phyloP scores from a whole-genome alignment of 306 rosid genomes.

The Cicer arietinum region DNA sequence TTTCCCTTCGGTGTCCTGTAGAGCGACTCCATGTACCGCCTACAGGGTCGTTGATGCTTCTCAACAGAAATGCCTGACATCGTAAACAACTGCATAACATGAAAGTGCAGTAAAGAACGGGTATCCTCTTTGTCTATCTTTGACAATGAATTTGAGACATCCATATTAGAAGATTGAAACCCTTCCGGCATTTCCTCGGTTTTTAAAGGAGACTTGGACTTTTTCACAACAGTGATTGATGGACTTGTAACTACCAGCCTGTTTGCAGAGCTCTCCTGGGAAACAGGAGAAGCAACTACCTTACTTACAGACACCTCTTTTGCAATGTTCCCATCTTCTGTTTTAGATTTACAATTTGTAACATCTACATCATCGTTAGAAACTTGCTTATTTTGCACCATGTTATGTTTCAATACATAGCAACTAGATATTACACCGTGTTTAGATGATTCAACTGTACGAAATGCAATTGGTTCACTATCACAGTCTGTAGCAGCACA shows the following conservation, averaged over 20 bases:
- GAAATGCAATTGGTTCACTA: conserved; percentile 60
- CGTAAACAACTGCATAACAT: conserved; percentile 60
- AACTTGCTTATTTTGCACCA: conserved; percentile 48
- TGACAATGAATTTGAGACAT: conserved; percentile 48
- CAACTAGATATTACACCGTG: conserved; percentile 77
- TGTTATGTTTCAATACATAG: conserved; percentile 62
- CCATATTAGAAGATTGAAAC: conserved; percentile 49
- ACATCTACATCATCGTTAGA: conserved; percentile 48
- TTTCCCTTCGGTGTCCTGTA: conserved; percentile 86
- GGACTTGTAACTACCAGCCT: conserved; percentile 68
- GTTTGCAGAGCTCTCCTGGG: conserved; percentile 86
- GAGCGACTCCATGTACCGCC: conserved; percentile 69
- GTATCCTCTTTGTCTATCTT: conserved; percentile 62
- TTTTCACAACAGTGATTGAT: conserved; percentile 51
- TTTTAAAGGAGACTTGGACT: conserved; percentile 58
- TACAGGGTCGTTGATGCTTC: conserved; percentile 74
- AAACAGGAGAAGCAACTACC: conserved; percentile 79
- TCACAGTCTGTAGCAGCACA: conserved; percentile 49
- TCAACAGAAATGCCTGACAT: conserved; percentile 86
- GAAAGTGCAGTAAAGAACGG: conserved; percentile 68
- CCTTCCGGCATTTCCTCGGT: conserved; percentile 57
- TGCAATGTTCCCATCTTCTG: conserved; percentile 54
- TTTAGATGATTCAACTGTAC: conserved; percentile 79
- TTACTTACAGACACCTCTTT: conserved; percentile 57
- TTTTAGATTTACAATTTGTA: conserved; percentile 49